Evolutionary conservation across 805 yeast species (phyloP), one percentile per base, ranked within the genome.

Genomic region (Metschnikowia lunata): DNA sequence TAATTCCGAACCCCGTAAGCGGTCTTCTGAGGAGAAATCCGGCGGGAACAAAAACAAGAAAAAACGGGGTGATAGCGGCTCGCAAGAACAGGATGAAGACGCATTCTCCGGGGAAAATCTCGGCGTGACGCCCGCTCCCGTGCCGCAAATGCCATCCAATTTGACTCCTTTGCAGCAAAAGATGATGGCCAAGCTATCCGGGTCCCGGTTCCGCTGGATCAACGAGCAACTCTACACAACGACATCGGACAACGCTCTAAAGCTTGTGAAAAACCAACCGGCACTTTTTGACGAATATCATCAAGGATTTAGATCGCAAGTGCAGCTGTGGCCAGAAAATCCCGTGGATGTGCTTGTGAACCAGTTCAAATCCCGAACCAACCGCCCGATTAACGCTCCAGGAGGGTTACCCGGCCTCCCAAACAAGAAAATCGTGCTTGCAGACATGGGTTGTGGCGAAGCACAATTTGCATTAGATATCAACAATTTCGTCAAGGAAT

Each of bases 381-480:
- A 71, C 10, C 83, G 76, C 57, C 82, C 83, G n/a, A 80, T 89
- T 5, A 88, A 85, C 63, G 96, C 97, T 0, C 98, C 98, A 4
- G 98, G 98, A 51, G 98, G 97, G 2, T 74, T 90, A 43, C 97
- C 97, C 1, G 95, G 93, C 14, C 60, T 80, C 32, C 63, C 67
- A n/a, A 66, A 65, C 39, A 80, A 79, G 44, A 75, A 76, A 47
- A 81, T 91, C 31, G 88, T 85, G 3, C 77, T 93, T 47, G 97
- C 98, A 0, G 99, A 93, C 67, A 91, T 93, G 98, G 99, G 99
- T 9, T 93, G 99, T 64, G 99, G 99, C 44, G 99, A 93, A 64
- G 99, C 98, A 0, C 85, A 86, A 56, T 74, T 93, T 37, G 82
- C 96, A 1, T 64, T 72, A 33, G 86, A 88, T 54, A 75, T 87